Evolutionary conservation across 495 filamentous ascomycete genomes (phyloP), one percentile per base, ranked within the genome.

Genomic region (Letharia columbiana): DNA sequence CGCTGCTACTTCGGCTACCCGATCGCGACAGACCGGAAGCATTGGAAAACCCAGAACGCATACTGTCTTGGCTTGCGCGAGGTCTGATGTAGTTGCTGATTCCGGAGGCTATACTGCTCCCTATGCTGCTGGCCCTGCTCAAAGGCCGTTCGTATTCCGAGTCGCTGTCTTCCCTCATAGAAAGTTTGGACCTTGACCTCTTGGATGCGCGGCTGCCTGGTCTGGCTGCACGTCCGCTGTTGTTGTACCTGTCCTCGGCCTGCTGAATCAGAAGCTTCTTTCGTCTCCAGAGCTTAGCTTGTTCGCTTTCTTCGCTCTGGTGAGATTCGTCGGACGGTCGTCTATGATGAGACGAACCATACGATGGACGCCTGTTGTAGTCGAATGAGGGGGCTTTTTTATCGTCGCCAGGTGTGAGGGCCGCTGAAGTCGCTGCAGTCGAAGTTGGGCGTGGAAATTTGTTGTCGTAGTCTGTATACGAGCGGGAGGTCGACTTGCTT

Each of bases 401-500:
- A 41, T 70, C 68, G 44, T 70, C 66, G 12, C 67, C 67, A 28
- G 69, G 69, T 2, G 69, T 71, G 18, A 69, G 42, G 31, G 61
- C 56, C 18, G 68, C 52, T 12, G 71, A 73, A 28, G 71, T 71
- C 17, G 66, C 56, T 33, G 70, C 71, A n/a, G 71, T 73, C 41
- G 71, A 69, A 11, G 67, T 67, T 4, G 64, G 64, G 33, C 69
- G 71, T 37, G 54, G 54, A 28, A 62, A 62, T 20, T 52, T 63
- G 33, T 63, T 67, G 15, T 71, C 67, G 49, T 71, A 73, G 50
- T 66, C 70, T 13, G 71, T 69, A 40, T 66, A 71, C 12, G 65
- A 66, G 35, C 71, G 67, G 31, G 71, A 68, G 45, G 62, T 73
- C 35, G 71, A 73, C 12, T 69, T 71, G 65, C 71, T 73, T 50